Base-by-base conservation (phyloP, 1,284 basidiomycete genomes). In the Filobasidium uniguttulatum region DNA sequence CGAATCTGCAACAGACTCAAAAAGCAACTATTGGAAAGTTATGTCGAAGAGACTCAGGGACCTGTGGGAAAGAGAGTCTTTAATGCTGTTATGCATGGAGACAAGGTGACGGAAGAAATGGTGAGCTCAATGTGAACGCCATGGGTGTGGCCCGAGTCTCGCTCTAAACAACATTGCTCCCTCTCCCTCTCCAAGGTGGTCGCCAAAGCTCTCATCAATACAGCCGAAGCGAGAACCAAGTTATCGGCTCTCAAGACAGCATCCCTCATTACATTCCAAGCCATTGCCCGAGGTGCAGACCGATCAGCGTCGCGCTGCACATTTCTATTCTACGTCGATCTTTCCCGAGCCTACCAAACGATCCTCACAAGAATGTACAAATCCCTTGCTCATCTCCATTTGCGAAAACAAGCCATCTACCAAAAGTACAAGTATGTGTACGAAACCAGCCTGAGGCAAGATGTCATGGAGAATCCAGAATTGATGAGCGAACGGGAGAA, bases 101-200 rank as follows among this genome's bases (percentile, higher is more conserved):
- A 87, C n/a, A 94, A 94, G 69, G 81, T 93, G 72, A 87, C 91
- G 55, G 93, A 97, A 68, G 91, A 93, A 64, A 87, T 90, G 72
- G 87, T 86, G 52, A 52, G 77, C 70, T 4, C 12, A 30, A 17
- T 3, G 4, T 34, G 14, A 29, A 7, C 5, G 3, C 7, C 3
- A 19, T 22, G 40, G n/a, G 15, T 17, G 10, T 6, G 19, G 0
- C 22, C 19, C 4, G 6, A 2, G 29, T 3, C 35, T 25, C 20
- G 7, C 41, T 9, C 22, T 51, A 19, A 14, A 22, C 26, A n/a
- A n/a, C n/a, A n/a, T n/a, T n/a, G n/a, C n/a, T n/a, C n/a, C n/a
- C n/a, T n/a, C n/a, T n/a, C n/a, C 45, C 20, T 44, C 35, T 38
- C 45, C n/a, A 14, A 93, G 87, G 83, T 98, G 36, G 84, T 88